Evolutionary conservation across 106 monocot species (phyloP).

Genomic region (Dendrobium catenatum): DNA sequence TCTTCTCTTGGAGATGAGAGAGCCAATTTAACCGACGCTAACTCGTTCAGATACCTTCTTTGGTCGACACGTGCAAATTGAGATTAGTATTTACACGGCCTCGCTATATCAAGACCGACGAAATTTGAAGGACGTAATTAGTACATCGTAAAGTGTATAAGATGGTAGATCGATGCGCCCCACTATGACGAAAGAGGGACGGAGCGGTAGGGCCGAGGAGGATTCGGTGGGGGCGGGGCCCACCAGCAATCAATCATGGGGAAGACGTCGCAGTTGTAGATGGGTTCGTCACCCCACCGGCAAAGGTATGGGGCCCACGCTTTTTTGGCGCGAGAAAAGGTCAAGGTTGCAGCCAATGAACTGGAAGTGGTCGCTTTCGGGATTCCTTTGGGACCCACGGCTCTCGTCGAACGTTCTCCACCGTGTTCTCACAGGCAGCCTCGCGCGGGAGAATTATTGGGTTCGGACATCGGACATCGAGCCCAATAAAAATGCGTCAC

Average conservation of each 20-base stretch:
- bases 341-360: neutral
- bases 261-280: neutral
- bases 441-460: too few relatives aligned
- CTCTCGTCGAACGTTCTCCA: neutral
- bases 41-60: too few relatives aligned
- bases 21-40: neutral
- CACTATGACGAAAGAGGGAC: neutral
- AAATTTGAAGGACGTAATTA: too few relatives aligned
- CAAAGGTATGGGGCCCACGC: neutral
- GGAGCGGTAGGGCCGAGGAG: neutral
- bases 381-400: neutral
- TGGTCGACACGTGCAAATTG: too few relatives aligned
- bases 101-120: too few relatives aligned
- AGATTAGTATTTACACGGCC: too few relatives aligned
- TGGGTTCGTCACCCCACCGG: constrained; percentile 2
- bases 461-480: too few relatives aligned
- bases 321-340: neutral
- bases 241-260: neutral
- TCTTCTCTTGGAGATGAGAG: too few relatives aligned
- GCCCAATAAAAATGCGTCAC: too few relatives aligned
- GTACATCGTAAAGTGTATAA: too few relatives aligned
- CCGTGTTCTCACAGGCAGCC: too few relatives aligned
- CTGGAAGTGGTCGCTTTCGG: constrained; percentile 1
- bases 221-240: neutral
- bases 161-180: neutral